phyloP scores from a whole-genome alignment of 106 monocot genomes.

The Posidonia australis region DNA sequence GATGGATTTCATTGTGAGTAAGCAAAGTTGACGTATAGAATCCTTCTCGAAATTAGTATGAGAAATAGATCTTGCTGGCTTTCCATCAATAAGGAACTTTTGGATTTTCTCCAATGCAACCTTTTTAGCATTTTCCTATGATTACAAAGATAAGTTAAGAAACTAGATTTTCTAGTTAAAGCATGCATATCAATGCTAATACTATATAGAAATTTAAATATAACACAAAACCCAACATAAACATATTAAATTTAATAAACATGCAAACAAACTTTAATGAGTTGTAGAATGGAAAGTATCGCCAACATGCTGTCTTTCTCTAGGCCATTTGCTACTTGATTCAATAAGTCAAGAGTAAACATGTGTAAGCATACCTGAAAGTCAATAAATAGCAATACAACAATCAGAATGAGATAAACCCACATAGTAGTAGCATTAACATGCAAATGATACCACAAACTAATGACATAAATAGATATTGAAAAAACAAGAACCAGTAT shows the following conservation, averaged over 20 bases:
- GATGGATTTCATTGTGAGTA: no score
- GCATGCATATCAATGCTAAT: no score
- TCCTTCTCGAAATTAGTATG: no score
- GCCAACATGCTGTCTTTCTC: slow-evolving; percentile 98
- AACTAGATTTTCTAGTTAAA: no score
- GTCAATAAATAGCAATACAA: slow-evolving; percentile 2
- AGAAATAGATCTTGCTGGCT: no score
- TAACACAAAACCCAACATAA: background rate
- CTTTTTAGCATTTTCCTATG: no score
- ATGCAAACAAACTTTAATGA: background rate
- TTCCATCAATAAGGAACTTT: no score
- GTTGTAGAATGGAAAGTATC: background rate
- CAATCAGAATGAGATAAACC: background rate
- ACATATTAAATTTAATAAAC: background rate
- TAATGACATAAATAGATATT: no score
- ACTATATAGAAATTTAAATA: background rate
- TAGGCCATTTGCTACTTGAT: slow-evolving; percentile 91
- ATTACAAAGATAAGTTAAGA: no score
- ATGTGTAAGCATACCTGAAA: slow-evolving; percentile 87
- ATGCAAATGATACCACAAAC: background rate
- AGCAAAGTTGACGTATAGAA: no score
- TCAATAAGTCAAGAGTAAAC: slow-evolving; percentile 93
- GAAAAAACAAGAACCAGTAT: no score
- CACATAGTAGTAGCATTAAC: background rate
- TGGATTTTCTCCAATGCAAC: no score